Evolutionary conservation across 176 grass and related monocot genomes (phyloP), one percentile per base, ranked within the genome.

Genomic region (Aechmea fasciata): DNA sequence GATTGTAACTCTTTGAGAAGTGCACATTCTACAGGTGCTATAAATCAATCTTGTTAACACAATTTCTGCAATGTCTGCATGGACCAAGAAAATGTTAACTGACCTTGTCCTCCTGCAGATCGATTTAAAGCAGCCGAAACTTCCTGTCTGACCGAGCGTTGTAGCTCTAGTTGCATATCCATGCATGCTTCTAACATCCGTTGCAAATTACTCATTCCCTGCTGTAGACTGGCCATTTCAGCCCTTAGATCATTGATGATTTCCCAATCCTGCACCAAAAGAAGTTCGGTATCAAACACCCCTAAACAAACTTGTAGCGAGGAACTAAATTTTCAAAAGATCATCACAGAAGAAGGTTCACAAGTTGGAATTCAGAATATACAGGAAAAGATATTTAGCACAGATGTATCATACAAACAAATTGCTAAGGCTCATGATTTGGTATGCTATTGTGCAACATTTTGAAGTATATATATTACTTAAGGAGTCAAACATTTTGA

Each of bases 101-200:
- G 14, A 87, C 87, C 87, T 81, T 24, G 68, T 11, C 70, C 10
- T 70, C 75, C 26, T 26, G 51, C 9, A 47, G 85, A 80, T 18
- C 81, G 76, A 75, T 91, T 89, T 41, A 96, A 78, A 72, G 92
- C 88, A 19, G 85, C 78, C 62, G 92, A 89, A 11, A 96, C 85
- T 70, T 96, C 92, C 29, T 91, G 92, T 53, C 80, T 80, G 70
- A 96, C 83, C 63, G 88, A 81, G 1, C 92, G 83, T 65, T 91
- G 92, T 33, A 91, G 10, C 73, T 96, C 92, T 50, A 96, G 80
- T 79, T 96, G 92, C 92, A 96, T 96, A 70, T 96, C 92, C 85
- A 96, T 89, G 63, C 92, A 91, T 66, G 88, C 80, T 52, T 84
- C 85, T 2, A 91, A 69, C 88, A 89, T 91, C 51, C 75, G 79